These are phyloP conservation scores for Basidioascus undulatus DNA, from an alignment of 768 basidiomycete genomes.

Conservation along the genomic window DNA sequence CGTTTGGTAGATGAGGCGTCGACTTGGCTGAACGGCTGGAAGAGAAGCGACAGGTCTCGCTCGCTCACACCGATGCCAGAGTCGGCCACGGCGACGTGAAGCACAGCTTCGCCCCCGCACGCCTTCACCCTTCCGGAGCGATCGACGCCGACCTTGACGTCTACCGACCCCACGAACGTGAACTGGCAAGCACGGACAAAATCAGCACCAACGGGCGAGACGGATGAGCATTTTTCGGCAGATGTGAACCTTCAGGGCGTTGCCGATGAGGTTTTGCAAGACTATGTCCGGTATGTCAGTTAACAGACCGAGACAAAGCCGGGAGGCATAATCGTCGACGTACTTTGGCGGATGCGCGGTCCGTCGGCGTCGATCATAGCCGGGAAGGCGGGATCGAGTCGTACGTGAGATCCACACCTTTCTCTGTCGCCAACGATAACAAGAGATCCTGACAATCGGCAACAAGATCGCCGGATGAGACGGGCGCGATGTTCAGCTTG, in stretches of 20 bases:
- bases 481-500: slow-evolving; percentile 41
- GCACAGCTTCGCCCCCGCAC: slow-evolving; percentile 36
- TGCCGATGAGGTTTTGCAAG: slow-evolving; percentile 52
- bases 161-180: slow-evolving; percentile 35
- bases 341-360: slow-evolving; percentile 47
- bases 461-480: slow-evolving; percentile 43
- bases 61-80: slow-evolving; percentile 46
- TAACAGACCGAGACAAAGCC: background rate
- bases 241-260: slow-evolving; percentile 60
- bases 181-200: too few species aligned
- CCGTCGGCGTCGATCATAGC: slow-evolving; percentile 51
- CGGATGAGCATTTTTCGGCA: slow-evolving; percentile 36
- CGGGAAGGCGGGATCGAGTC: slow-evolving; percentile 41
- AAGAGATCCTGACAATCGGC: slow-evolving; percentile 58
- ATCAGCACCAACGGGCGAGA: too few species aligned
- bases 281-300: slow-evolving; percentile 22
- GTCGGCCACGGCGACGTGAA: slow-evolving; percentile 23
- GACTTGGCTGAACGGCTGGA: slow-evolving; percentile 53
- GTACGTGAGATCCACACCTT: slow-evolving; percentile 40
- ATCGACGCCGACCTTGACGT: slow-evolving; percentile 18
- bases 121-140: slow-evolving; percentile 30
- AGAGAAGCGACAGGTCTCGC: slow-evolving; percentile 40
- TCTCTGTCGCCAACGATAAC: slow-evolving; percentile 26
- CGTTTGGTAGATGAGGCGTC: slow-evolving; percentile 53
- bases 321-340: slow-evolving; percentile 4